phyloP scores from a whole-genome alignment of 768 basidiomycete species.

The Leccinum subtestaceum region DNA sequence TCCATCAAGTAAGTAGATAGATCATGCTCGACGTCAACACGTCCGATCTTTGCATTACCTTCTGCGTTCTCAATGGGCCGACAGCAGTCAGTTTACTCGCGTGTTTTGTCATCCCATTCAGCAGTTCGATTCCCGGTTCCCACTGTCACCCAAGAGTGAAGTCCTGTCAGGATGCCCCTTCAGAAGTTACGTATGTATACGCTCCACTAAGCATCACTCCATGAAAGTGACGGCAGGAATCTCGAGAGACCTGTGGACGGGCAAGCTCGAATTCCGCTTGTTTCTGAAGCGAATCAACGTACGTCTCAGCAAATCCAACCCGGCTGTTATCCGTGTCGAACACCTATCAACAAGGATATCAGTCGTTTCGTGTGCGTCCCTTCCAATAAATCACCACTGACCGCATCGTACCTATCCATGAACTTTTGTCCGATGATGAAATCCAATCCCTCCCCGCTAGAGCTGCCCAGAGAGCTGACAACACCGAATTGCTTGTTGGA shows the following conservation, averaged over 20 bases:
- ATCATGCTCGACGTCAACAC: no score
- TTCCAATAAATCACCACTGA: background rate
- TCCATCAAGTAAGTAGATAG: no score
- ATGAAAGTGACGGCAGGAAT: constrained; percentile 7
- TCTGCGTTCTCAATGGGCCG: background rate
- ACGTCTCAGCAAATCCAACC: background rate
- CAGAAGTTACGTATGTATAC: background rate
- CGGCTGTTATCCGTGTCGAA: background rate
- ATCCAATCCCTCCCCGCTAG: background rate
- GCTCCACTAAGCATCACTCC: background rate
- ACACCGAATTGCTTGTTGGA: background rate
- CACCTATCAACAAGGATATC: background rate
- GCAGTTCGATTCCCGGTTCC: background rate
- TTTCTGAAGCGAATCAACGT: no score
- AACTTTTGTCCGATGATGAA: background rate
- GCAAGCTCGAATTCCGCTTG: background rate
- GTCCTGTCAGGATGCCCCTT: background rate
- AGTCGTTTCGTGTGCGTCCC: background rate
- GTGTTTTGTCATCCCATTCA: no score
- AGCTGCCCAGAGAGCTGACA: background rate
- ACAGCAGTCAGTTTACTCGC: no score
- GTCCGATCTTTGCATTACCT: no score
- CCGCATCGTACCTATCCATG: background rate
- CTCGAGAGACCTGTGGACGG: background rate
- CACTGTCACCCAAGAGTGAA: background rate